phyloP scores from a whole-genome alignment of 1,139 yeast genomes.

The Tardiomyces depauwii region DNA sequence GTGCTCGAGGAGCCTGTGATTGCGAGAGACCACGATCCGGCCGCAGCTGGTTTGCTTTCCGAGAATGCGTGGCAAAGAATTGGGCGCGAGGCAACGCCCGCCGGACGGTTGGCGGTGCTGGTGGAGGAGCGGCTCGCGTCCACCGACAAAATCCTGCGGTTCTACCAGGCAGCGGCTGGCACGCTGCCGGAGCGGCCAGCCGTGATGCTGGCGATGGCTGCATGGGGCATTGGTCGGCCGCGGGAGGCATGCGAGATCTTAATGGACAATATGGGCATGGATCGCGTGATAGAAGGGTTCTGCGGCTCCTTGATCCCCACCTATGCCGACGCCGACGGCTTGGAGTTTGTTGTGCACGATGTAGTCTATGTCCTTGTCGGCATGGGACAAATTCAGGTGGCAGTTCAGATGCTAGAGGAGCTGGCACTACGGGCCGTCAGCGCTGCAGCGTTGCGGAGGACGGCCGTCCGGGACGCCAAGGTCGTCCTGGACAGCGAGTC shows the following conservation, averaged over 20 bases:
- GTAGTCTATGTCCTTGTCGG: slow-evolving; percentile 3
- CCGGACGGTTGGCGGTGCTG: neutral
- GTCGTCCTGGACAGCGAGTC: neutral
- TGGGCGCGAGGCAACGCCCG: neutral
- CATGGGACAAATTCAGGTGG: slow-evolving; percentile 4
- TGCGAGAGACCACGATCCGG: neutral
- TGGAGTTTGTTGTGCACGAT: slow-evolving; percentile 4
- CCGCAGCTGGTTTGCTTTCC: neutral
- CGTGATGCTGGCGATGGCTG: neutral
- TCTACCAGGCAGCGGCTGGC: neutral
- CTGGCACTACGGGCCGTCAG: neutral
- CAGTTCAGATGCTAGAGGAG: slow-evolving; percentile 5
- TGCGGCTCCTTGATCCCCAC: slow-evolving; percentile 3
- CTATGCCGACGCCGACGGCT: neutral
- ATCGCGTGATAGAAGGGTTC: slow-evolving; percentile 3
- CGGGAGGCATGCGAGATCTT: slow-evolving; percentile 1
- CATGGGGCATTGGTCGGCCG: neutral
- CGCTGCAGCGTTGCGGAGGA: neutral
- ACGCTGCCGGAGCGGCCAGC: neutral
- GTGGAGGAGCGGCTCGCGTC: neutral
- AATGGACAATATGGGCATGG: slow-evolving; percentile 5
- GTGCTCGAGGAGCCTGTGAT: neutral
- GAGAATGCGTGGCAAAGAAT: neutral
- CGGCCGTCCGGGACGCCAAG: neutral
- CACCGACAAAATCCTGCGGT: neutral